Base-by-base conservation (phyloP, 2,329 filamentous ascomycete species). In the Stachybotrys chartarum region DNA sequence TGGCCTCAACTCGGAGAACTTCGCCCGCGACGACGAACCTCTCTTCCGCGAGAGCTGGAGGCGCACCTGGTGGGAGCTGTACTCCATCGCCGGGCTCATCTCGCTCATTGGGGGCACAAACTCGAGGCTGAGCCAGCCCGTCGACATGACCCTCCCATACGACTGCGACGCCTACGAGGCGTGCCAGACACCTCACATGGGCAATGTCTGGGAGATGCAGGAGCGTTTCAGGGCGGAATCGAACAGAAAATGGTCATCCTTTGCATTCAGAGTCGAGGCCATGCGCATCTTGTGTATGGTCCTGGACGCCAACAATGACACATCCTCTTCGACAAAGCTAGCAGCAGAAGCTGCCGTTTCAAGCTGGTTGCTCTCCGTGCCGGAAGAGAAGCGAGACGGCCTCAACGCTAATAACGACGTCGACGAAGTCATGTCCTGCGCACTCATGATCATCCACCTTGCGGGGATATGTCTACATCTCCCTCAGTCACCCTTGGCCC, bases 361-460 rank as follows among this genome's bases (percentile, higher is more conserved):
- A 24, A 44, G 54, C 42, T 56, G 46, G 39, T 17, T 53, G n/a
- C 45, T 56, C 5, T 53, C 54, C 6, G 44, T 56, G 14, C 54
- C 54, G 14, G 42, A 49, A 14, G 54, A 53, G 8, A 56, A 56
- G 44, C 44, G 35, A 16, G 54, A 56, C 12, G 51, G 54, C 24
- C 45, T 56, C 24, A 53, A 45, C 30, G 7, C 39, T 5, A 47
- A 56, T 30, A 50, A 46, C 14, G 54, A 56, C 18, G 50, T 53
- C 16, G 54, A 56, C 50, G 54, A 56, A 39, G 51, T 53, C 50
- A 56, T 56, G 54, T 56, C 54, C 17, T 56, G 54, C 30, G 54
- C 54, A 11, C 54, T 56, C 42, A 56, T 56, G 54, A 56, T 56
- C 50, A 53, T 56, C 44, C 54, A 56, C 45, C 50, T 56, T 8